Percentiles rank a stretch among this genome's conserved stretches.
These are phyloP conservation scores for Besnoitia besnoiti DNA, from an alignment of 169 alveolate species.

Conservation along the genomic window DNA sequence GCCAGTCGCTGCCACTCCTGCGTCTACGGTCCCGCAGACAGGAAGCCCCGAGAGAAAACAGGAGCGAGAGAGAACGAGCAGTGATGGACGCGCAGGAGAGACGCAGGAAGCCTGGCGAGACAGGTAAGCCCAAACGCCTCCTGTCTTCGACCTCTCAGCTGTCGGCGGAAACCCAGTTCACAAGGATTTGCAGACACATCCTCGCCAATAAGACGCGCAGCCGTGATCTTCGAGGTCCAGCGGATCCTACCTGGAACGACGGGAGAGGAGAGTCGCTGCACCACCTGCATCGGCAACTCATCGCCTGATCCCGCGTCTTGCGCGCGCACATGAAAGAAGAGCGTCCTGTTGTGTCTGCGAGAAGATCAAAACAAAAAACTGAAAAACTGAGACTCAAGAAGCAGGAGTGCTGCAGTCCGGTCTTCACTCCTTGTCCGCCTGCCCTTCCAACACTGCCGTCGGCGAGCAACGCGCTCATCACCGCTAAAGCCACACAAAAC, in stretches of 20 bases:
- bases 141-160: too few species aligned
- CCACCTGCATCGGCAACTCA: background rate
- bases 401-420: too few species aligned
- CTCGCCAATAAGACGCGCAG: too few species aligned
- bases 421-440: too few species aligned
- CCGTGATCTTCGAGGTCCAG: too few species aligned
- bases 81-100: background rate
- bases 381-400: background rate
- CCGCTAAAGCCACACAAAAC: too few species aligned
- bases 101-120: background rate
- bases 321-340: background rate
- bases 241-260: slow-evolving; percentile 5
- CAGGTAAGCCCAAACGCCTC: background rate
- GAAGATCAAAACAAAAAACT: background rate
- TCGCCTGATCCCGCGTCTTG: background rate
- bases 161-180: too few species aligned
- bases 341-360: background rate
- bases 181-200: too few species aligned
- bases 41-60: background rate
- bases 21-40: background rate
- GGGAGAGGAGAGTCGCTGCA: background rate
- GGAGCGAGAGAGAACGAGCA: background rate
- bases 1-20: background rate
- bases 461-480: too few species aligned
- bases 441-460: too few species aligned